Evolutionary conservation across 1,284 basidiomycete genomes (phyloP).

Genomic region (Psilocybe mexicana): DNA sequence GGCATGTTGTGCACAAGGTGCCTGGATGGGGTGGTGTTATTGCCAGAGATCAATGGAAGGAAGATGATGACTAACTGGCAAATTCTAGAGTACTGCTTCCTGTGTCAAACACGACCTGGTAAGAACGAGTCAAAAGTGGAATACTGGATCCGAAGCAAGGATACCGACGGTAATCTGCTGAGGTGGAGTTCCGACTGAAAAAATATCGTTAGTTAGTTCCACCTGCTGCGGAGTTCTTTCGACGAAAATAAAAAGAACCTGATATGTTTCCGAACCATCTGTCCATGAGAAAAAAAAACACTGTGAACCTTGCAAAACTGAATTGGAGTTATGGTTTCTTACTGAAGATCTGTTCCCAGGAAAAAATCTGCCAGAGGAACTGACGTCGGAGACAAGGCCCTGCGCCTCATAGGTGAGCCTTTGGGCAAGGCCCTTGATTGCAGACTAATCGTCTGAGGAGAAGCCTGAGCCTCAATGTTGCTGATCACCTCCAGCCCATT

Average conservation of each 20-base stretch:
- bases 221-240: conserved; percentile 1
- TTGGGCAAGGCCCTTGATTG: conserved; percentile 36
- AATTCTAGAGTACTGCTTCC: conserved; percentile 51
- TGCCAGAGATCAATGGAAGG: conserved; percentile 1
- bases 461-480: conserved; percentile 15
- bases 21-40: conserved; percentile 27
- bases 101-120: conserved; percentile 55
- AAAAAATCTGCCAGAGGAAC: conserved; percentile 54
- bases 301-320: background rate
- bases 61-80: conserved; percentile 34
- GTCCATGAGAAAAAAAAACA: conserved; percentile 4
- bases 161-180: conserved; percentile 41
- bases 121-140: conserved; percentile 2
- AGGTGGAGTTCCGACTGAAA: conserved; percentile 47
- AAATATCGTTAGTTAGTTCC: conserved; percentile 6
- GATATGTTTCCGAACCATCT: conserved; percentile 56
- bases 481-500: conserved; percentile 7
- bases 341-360: conserved; percentile 56
- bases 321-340: conserved; percentile 17
- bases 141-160: conserved; percentile 4
- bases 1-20: conserved; percentile 45
- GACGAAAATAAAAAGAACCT: conserved; percentile 24
- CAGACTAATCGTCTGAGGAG: conserved; percentile 38
- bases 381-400: conserved; percentile 39
- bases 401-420: conserved; percentile 33